These are phyloP conservation scores for Plantago major DNA, from an alignment of 257 asterid species.

Conservation along the genomic window DNA sequence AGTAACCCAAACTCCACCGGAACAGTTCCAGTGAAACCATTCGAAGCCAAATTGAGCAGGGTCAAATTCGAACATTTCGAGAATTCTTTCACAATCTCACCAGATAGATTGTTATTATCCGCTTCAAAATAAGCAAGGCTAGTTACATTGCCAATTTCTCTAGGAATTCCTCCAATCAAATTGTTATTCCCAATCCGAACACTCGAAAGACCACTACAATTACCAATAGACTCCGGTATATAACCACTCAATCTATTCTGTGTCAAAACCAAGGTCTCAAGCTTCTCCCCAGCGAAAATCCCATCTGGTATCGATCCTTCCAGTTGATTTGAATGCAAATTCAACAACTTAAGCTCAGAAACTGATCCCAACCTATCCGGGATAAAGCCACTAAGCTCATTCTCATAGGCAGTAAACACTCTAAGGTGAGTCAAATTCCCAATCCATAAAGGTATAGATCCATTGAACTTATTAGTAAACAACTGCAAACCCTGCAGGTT, in stretches of 20 bases:
- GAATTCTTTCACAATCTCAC: slow-evolving; percentile 73
- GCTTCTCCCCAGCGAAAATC: slow-evolving; percentile 66
- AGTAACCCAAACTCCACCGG: slow-evolving; percentile 78
- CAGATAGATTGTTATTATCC: slow-evolving; percentile 69
- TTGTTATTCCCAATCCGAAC: slow-evolving; percentile 78
- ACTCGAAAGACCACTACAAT: slow-evolving; percentile 67
- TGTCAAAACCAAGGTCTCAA: slow-evolving; percentile 66
- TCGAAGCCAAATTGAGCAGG: slow-evolving; percentile 85
- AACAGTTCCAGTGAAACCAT: slow-evolving; percentile 60
- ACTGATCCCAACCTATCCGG: slow-evolving; percentile 64
- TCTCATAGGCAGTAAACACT: slow-evolving; percentile 82
- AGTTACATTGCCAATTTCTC: slow-evolving; percentile 66
- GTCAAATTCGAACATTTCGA: slow-evolving; percentile 71
- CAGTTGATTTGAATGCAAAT: slow-evolving; percentile 77
- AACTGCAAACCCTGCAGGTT: slow-evolving; percentile 65
- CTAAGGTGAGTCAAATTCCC: slow-evolving; percentile 57
- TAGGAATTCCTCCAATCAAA: slow-evolving; percentile 67
- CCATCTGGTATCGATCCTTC: slow-evolving; percentile 81
- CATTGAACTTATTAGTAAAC: slow-evolving; percentile 59
- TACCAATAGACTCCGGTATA: slow-evolving; percentile 66
- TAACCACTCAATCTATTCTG: slow-evolving; percentile 63
- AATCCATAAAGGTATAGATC: slow-evolving; percentile 81
- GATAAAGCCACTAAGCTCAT: slow-evolving; percentile 64
- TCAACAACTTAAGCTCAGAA: slow-evolving; percentile 55
- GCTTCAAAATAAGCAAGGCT: slow-evolving; percentile 96